A percentile compares a stretch with the other conserved stretches of the same genome.
phyloP scores from a whole-genome alignment of 257 asterid species.

The Parsonsia alboflavescens region DNA sequence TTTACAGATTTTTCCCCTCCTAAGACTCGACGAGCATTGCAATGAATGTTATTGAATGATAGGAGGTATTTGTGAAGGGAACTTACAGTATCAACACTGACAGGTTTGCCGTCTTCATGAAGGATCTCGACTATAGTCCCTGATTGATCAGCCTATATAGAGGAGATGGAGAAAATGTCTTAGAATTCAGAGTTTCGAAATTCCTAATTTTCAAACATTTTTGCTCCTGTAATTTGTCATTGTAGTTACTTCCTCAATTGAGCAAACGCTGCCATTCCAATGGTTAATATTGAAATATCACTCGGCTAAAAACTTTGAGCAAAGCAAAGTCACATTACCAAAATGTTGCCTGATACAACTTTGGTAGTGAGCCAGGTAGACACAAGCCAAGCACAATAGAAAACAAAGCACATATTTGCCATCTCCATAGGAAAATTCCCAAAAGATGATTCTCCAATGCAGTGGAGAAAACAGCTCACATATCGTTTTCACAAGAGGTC shows the following conservation, averaged over 20 bases:
- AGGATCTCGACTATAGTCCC: conserved; percentile 69
- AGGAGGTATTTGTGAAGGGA: conserved; percentile 1
- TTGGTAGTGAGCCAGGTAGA: background rate
- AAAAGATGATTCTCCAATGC: background rate
- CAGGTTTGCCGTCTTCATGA: conserved; percentile 78
- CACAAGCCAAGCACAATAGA: background rate
- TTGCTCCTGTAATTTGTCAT: background rate
- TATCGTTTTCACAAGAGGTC: background rate
- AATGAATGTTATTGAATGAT: too few species aligned
- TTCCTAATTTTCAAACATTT: background rate
- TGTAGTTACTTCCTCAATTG: background rate
- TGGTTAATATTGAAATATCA: background rate
- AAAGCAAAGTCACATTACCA: background rate
- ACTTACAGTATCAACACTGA: conserved; percentile 72
- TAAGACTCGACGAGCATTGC: too few species aligned
- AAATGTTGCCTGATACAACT: background rate
- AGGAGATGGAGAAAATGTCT: background rate
- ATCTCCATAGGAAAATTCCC: background rate
- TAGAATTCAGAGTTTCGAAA: background rate
- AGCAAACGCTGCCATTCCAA: background rate
- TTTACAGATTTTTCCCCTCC: too few species aligned
- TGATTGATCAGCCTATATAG: conserved; percentile 67
- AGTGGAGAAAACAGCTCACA: background rate
- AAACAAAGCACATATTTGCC: background rate
- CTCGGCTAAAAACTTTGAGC: background rate